Conservation (phyloP, 148 eudicot species). For the Amaranthus hypochondriacus region DNA sequence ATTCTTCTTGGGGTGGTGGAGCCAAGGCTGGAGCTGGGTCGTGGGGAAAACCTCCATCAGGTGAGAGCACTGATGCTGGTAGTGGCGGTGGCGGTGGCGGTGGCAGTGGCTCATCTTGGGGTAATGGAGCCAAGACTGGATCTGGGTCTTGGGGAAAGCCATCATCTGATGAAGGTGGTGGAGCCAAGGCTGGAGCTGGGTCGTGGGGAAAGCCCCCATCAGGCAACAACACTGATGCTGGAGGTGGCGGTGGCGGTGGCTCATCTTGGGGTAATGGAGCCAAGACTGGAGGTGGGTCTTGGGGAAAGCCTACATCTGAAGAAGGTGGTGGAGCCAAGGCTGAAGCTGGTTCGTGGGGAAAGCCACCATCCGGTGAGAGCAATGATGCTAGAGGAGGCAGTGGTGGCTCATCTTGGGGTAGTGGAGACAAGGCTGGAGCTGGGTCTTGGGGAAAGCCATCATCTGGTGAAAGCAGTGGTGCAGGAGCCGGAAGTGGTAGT, state of each 20-base stretch:
- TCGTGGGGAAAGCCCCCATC: constrained; percentile 4
- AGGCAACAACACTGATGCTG: constrained; percentile 10
- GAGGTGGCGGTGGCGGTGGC: constrained; percentile 24
- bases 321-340: constrained; percentile 6
- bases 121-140: constrained; percentile 20
- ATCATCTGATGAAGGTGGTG: not conserved
- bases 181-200: constrained; percentile 3
- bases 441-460: constrained; percentile 1
- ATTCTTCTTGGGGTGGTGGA: constrained; percentile 10
- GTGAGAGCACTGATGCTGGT: constrained; percentile 12
- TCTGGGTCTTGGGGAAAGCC: constrained; percentile 1
- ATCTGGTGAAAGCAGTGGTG: too few relatives aligned
- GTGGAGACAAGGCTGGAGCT: too few relatives aligned
- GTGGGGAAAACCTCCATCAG: constrained; percentile 3
- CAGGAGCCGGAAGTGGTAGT: not conserved
- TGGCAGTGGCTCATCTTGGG: constrained; percentile 26
- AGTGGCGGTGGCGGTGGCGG: constrained; percentile 21
- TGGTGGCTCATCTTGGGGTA: not conserved
- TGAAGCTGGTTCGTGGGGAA: constrained; percentile 2
- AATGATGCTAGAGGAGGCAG: constrained; percentile 17
- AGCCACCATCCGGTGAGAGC: not conserved
- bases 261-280: constrained; percentile 22
- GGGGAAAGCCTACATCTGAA: not conserved
- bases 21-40: constrained; percentile 2
- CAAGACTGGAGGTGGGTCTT: constrained; percentile 15